phyloP scores from a whole-genome alignment of 495 filamentous ascomycete species.

The Letharia columbiana region DNA sequence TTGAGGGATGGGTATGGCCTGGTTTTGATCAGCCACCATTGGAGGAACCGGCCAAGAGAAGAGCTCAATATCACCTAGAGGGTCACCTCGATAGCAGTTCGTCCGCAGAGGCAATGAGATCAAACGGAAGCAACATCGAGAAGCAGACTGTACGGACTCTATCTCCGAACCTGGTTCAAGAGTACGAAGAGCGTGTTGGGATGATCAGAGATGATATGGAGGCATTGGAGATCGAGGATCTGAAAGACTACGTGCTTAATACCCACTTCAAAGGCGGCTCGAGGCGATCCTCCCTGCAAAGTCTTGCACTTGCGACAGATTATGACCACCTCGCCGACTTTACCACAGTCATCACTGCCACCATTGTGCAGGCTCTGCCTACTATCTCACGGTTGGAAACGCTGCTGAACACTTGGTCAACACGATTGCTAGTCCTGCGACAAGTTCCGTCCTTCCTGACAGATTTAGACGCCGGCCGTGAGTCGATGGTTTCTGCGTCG shows the following conservation, averaged over 20 bases:
- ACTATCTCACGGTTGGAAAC: conserved; percentile 63
- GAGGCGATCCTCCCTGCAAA: conserved; percentile 45
- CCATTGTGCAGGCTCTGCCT: conserved; percentile 76
- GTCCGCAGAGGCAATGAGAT: conserved; percentile 16
- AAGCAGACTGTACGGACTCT: conserved; percentile 61
- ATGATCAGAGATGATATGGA: conserved; percentile 72
- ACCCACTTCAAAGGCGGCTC: conserved; percentile 57
- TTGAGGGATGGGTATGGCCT: conserved; percentile 70
- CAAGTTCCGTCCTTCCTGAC: conserved; percentile 59
- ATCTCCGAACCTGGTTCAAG: conserved; percentile 46
- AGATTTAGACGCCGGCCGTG: conserved; percentile 55
- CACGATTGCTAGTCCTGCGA: conserved; percentile 63
- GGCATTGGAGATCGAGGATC: conserved; percentile 73
- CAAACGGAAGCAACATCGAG: conserved; percentile 21
- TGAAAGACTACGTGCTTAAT: conserved; percentile 80
- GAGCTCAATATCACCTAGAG: conserved; percentile 48
- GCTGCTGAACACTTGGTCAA: conserved; percentile 64
- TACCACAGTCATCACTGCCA: conserved; percentile 81
- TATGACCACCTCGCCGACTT: conserved; percentile 67
- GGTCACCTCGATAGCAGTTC: conserved; percentile 38
- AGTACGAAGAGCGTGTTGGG: conserved; percentile 67
- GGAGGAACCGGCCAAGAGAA: neutral
- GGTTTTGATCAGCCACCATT: conserved; percentile 23
- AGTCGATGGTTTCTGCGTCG: conserved; percentile 56
- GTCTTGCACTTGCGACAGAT: conserved; percentile 42